Percentiles rank a stretch among this genome's conserved stretches.
These are phyloP conservation scores for Rhodomyrtus tomentosa DNA, from an alignment of 345 rosid genomes.

Conservation along the genomic window DNA sequence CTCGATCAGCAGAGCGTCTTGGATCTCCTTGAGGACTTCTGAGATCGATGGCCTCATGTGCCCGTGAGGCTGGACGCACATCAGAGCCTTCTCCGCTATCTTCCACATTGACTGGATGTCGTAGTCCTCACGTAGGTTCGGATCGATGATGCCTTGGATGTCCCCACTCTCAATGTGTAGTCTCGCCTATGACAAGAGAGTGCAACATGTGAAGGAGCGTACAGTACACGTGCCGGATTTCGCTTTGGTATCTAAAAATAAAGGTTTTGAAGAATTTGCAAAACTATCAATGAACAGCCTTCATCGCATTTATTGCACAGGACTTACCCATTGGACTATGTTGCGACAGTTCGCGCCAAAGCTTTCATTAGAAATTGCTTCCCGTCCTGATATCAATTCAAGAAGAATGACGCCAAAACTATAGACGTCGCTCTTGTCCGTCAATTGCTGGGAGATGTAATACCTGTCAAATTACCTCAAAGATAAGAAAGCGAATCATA, in stretches of 20 bases:
- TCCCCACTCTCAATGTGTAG: slow-evolving; percentile 91
- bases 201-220: background rate
- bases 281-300: background rate
- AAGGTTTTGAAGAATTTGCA: background rate
- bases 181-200: slow-evolving; percentile 43
- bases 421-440: slow-evolving; percentile 95
- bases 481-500: background rate
- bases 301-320: background rate
- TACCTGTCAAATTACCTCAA: slow-evolving; percentile 35
- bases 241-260: background rate
- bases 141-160: slow-evolving; percentile 87
- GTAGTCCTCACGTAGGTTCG: slow-evolving; percentile 42
- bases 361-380: slow-evolving; percentile 88
- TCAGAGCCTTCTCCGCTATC: slow-evolving; percentile 87
- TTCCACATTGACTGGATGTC: slow-evolving; percentile 99
- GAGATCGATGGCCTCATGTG: slow-evolving; percentile 90
- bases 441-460: slow-evolving; percentile 93
- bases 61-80: slow-evolving; percentile 90
- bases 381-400: slow-evolving; percentile 91
- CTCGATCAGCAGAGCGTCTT: slow-evolving; percentile 80
- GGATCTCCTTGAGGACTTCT: slow-evolving; percentile 88
- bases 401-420: slow-evolving; percentile 98
- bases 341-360: slow-evolving; percentile 89
- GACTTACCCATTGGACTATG: slow-evolving; percentile 95
- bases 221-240: background rate